A percentile compares a stretch with the other conserved stretches of the same genome.
Conservation (phyloP, 2,329 filamentous ascomycete species). For the Exophiala sp. region DNA sequence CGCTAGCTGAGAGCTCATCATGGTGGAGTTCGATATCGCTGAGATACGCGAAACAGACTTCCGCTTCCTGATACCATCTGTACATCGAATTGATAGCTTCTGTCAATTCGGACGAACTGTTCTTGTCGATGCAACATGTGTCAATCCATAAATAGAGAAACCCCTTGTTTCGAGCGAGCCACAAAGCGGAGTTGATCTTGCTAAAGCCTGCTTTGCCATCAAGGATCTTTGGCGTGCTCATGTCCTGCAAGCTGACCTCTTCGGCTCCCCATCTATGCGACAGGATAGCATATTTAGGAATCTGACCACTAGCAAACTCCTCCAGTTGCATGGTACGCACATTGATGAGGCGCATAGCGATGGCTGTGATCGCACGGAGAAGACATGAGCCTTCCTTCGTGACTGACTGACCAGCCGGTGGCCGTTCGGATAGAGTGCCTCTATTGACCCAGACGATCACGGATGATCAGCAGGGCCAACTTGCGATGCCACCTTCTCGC, state of each 20-base stretch:
- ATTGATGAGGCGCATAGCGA: slow-evolving; percentile 25
- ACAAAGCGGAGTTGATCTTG: slow-evolving; percentile 29
- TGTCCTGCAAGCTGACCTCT: slow-evolving; percentile 28
- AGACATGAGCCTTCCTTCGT: not conserved
- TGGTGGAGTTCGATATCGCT: slow-evolving; percentile 28
- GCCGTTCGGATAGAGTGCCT: too few species aligned
- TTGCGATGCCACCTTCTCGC: not conserved
- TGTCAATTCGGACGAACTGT: slow-evolving; percentile 35
- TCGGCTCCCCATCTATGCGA: slow-evolving; percentile 29
- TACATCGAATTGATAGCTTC: slow-evolving; percentile 34
- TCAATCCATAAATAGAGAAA: slow-evolving; percentile 38
- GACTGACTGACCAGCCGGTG: not conserved
- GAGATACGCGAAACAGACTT: slow-evolving; percentile 36
- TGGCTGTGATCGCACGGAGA: not conserved
- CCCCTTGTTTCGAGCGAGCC: slow-evolving; percentile 28
- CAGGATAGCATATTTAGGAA: slow-evolving; percentile 29
- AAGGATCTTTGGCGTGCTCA: slow-evolving; percentile 6
- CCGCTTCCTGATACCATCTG: slow-evolving; percentile 35
- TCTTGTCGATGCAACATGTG: slow-evolving; percentile 41
- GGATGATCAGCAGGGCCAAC: not conserved
- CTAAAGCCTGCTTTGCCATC: slow-evolving; percentile 24
- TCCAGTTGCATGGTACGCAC: slow-evolving; percentile 19
- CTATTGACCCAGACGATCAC: not conserved
- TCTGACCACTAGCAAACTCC: slow-evolving; percentile 14
- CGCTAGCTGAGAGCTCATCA: slow-evolving; percentile 27